Evolutionary conservation across 257 asterid genomes (phyloP), one percentile per base, ranked within the genome.

Genomic region (Solanum appendiculatum): DNA sequence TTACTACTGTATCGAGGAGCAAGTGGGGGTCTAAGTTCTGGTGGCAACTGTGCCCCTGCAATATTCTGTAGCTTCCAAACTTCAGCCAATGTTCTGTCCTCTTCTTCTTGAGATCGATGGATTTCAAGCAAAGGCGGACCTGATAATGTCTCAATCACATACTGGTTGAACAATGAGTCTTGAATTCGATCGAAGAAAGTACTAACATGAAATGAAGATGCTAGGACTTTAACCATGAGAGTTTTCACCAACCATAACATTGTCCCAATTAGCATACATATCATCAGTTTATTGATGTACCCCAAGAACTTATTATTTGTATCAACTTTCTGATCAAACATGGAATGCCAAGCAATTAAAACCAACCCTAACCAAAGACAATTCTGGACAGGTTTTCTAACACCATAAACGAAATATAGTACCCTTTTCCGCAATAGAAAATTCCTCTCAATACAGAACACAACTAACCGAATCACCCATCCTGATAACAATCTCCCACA

Each of bases 201-300:
- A 91, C 98, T 97, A 23, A 97, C 99, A n/a, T 97, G 99, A 82
- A 97, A 97, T 0, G 99, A 97, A 12, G 99, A 95, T 2, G 99
- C 98, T 0, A 96, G 93, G 21, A 97, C 97, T 88, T 96, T 96
- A 44, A 97, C 98, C 96, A 97, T 95, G 9, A 97, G 94, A 0
- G 99, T 97, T 94, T 97, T 97, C 34, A 91, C 93, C 60, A 97
- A 20, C 99, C 98, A 97, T 7, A 96, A 88, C 84, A 92, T 58
- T 6, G 96, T 90, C 15, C 98, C 98, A 2, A 95, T 91, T 21
- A 97, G 39, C 97, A 97, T 90, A 46, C 99, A 95, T 20, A 95
- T 90, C 97, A 97, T 89, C 63, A 95, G 3, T 86, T 89, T 94
- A 91, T 97, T 95, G 39, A 96, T 95, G 69, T 82, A 90, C 70